Base-by-base conservation (phyloP, 208 protist genomes). In the Crithidia sp. region DNA sequence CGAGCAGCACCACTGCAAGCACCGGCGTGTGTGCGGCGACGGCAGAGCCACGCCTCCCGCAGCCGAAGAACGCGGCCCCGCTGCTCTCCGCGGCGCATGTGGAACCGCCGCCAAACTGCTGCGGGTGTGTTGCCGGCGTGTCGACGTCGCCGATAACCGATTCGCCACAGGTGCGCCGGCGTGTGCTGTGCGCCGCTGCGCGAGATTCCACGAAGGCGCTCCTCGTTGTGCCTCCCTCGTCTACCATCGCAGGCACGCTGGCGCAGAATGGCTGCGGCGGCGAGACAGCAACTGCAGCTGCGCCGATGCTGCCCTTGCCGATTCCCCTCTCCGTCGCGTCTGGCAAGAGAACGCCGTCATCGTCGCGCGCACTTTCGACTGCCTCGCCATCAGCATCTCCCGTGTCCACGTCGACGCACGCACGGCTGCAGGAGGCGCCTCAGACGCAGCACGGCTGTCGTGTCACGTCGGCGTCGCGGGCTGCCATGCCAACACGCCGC, bases 311-410 rank as follows among this genome's bases (percentile, higher is more conserved):
- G 56, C 83, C 83, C 13, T 67, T 84, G 53, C 74, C 79, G 5
- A 79, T 85, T 36, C 75, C 70, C 4, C 79, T 82, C 37, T 75
- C 79, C 4, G 70, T 79, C 16, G 79, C 79, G 5, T 52, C 70
- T 4, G 71, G 17, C 14, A 8, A 8, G 16, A 44, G 36, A 8
- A 57, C 62, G 17, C 37, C 47, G 17, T 36, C 19, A 10, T 5
- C 28, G 62, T 67, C 62, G 4, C 62, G 61, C 28, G 55, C 14
- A 44, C 61, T 40, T 8, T 36, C 58, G 28, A 17, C 44, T 12
- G 40, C 64, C 13, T 43, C 17, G 28, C 39, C 57, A 3, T 28
- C 63, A 14, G 16, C 62, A 7, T 17, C 70, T 13, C 50, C 8
- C 36, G 10, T 49, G 28, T 37, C 36, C 64, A 61, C 58, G 14